A percentile compares a stretch with the other conserved stretches of the same genome.
Evolutionary conservation across 495 filamentous ascomycete genomes (phyloP).

Genomic region (Platismatia glauca): DNA sequence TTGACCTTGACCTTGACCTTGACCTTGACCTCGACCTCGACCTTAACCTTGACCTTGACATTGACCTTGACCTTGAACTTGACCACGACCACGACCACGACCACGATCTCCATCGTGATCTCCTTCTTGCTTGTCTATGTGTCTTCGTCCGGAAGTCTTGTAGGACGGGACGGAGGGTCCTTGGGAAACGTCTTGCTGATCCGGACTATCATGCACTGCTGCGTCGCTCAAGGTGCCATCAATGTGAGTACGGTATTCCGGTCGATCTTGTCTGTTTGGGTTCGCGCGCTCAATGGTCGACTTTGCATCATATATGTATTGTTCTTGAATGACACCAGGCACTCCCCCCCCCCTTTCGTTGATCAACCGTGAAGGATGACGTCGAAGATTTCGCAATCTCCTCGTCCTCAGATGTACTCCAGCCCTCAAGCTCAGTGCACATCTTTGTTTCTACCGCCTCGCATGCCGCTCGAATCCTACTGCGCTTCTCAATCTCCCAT

Average conservation of each 20-base stretch:
- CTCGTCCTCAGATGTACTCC: conserved; percentile 9
- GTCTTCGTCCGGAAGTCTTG: conserved; percentile 1
- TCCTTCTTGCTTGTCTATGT: neutral
- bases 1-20: neutral
- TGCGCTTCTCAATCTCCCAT: conserved; percentile 13
- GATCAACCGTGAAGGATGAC: neutral
- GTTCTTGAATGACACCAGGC: conserved; percentile 6
- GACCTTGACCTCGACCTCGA: neutral
- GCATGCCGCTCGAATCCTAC: conserved; percentile 3
- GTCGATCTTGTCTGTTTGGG: conserved; percentile 6
- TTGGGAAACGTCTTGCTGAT: conserved; percentile 1
- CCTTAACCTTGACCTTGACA: too few relatives aligned
- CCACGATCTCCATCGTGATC: too few relatives aligned
- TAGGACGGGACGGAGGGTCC: conserved; percentile 4
- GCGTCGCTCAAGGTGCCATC: conserved; percentile 5
- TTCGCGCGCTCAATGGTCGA: conserved; percentile 4
- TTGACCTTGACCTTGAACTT: neutral
- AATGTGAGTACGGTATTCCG: conserved; percentile 8
- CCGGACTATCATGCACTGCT: conserved; percentile 5
- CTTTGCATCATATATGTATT: conserved; percentile 3
- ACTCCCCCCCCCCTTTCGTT: neutral
- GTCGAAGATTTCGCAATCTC: neutral
- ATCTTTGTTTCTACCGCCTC: conserved; percentile 1
- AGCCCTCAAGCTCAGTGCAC: conserved; percentile 6
- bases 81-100: neutral